Conservation (phyloP, 2,329 filamentous ascomycete species). For the Trichophyton schoenleinii region DNA sequence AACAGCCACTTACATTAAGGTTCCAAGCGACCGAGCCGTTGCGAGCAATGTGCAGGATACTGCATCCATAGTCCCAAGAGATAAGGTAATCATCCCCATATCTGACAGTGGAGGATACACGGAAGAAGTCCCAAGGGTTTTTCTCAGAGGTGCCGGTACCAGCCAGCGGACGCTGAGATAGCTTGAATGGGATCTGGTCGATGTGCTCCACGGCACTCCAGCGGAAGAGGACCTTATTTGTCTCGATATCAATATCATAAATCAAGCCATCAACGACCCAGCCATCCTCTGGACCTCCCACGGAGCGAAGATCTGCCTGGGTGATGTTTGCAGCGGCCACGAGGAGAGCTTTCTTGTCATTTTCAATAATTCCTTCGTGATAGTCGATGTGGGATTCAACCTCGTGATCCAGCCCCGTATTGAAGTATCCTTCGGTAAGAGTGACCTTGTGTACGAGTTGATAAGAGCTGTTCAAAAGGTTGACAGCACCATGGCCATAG, state of each 20-base stretch:
- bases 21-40: slow-evolving; percentile 8
- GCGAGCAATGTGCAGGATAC: slow-evolving; percentile 1
- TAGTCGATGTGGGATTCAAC: slow-evolving; percentile 25
- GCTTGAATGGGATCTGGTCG: slow-evolving; percentile 9
- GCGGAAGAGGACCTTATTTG: slow-evolving; percentile 33
- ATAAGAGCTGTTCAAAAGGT: slow-evolving; percentile 15
- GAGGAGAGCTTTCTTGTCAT: slow-evolving; percentile 28
- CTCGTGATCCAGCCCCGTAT: slow-evolving; percentile 9
- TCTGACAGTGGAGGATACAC: slow-evolving; percentile 9
- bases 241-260: slow-evolving; percentile 37
- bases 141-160: slow-evolving; percentile 3
- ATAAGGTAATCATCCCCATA: slow-evolving; percentile 12
- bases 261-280: slow-evolving; percentile 33
- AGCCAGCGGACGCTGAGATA: neutral
- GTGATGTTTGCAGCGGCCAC: slow-evolving; percentile 31
- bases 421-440: slow-evolving; percentile 6
- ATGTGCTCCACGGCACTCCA: slow-evolving; percentile 39
- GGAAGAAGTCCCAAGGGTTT: slow-evolving; percentile 10
- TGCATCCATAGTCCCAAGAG: slow-evolving; percentile 8
- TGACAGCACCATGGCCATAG: slow-evolving; percentile 13
- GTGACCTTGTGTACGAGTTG: slow-evolving; percentile 10
- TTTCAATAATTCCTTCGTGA: slow-evolving; percentile 33
- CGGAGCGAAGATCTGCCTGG: slow-evolving; percentile 26
- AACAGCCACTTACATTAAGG: slow-evolving; percentile 7
- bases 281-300: slow-evolving; percentile 26